A percentile compares a stretch with the other conserved stretches of the same genome.
phyloP scores from a whole-genome alignment of 192 early-diverging fungal genomes.

The Chytriomyces sp. region DNA sequence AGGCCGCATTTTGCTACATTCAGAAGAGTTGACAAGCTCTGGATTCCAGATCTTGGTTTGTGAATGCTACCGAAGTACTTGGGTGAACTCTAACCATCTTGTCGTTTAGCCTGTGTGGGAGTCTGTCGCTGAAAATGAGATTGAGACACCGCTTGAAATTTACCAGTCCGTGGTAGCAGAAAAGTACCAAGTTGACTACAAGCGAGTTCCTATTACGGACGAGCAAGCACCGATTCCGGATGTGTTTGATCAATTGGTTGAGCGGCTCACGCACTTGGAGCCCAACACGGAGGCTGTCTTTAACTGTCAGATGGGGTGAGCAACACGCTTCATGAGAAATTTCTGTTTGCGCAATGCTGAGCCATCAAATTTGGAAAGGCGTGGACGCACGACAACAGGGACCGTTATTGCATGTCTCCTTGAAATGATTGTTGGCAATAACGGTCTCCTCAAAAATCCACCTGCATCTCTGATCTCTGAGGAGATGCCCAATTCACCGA shows the following conservation, averaged over 20 bases:
- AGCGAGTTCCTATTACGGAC: constrained; percentile 65
- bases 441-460: constrained; percentile 5
- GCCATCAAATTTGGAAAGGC: constrained; percentile 9
- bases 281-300: constrained; percentile 51
- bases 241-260: constrained; percentile 64
- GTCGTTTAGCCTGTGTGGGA: constrained; percentile 55
- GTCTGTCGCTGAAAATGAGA: constrained; percentile 49
- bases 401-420: constrained; percentile 59
- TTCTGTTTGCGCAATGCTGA: not conserved
- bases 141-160: constrained; percentile 61
- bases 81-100: not conserved
- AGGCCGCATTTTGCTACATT: constrained; percentile 59
- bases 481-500: constrained; percentile 4
- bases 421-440: constrained; percentile 57
- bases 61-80: not conserved
- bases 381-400: constrained; percentile 67
- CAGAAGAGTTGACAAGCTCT: constrained; percentile 47
- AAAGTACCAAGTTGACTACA: constrained; percentile 60
- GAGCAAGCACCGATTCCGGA: constrained; percentile 71
- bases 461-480: not conserved
- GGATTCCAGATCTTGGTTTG: constrained; percentile 55
- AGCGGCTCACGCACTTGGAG: constrained; percentile 43
- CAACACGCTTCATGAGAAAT: no score
- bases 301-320: constrained; percentile 75
- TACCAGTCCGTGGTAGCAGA: constrained; percentile 56